Evolutionary conservation across 2,329 filamentous ascomycete species (phyloP), one percentile per base, ranked within the genome.

Genomic region (Thielaviopsis populi): DNA sequence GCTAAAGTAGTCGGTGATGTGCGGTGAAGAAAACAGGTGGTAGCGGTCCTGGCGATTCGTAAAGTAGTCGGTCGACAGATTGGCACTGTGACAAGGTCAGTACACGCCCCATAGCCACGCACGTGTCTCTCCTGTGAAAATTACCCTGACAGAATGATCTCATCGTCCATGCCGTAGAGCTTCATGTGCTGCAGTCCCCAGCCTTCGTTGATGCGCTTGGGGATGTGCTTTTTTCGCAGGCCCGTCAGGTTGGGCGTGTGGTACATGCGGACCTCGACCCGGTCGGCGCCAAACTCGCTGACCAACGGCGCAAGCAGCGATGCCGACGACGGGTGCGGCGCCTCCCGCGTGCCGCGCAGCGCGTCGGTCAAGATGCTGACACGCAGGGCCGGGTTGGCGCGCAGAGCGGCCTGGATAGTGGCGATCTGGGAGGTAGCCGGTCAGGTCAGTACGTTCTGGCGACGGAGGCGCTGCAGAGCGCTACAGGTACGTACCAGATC

Each of bases 101-200:
- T n/a, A n/a, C n/a, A n/a, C n/a, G n/a, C n/a, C n/a, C n/a, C n/a
- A n/a, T n/a, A n/a, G n/a, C n/a, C n/a, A n/a, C n/a, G n/a, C n/a
- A n/a, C n/a, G n/a, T n/a, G n/a, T n/a, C n/a, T n/a, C n/a, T n/a
- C 19, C 2, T 3, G 27, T n/a, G 13, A 30, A 63, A 64, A 77
- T 67, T 80, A 89, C 83, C 91, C 91, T 7, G 91, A 95, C 70
- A 99, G 83, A 68, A 99, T 92, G 65, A 99, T 87, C 73, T 96
- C 91, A 70, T 99, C 91, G 70, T 99, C 94, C 24, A 96, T 78
- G 0, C 94, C 94, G 69, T 99, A 99, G 0, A 99, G 79, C 79
- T 99, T 99, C 92, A 99, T 99, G 72, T 99, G 94, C 72, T 99
- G 94, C 67, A 99, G 75, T 0, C 94, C 94, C 94, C 94, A 99